phyloP scores from a whole-genome alignment of 768 basidiomycete genomes.

The Mycena maculata region DNA sequence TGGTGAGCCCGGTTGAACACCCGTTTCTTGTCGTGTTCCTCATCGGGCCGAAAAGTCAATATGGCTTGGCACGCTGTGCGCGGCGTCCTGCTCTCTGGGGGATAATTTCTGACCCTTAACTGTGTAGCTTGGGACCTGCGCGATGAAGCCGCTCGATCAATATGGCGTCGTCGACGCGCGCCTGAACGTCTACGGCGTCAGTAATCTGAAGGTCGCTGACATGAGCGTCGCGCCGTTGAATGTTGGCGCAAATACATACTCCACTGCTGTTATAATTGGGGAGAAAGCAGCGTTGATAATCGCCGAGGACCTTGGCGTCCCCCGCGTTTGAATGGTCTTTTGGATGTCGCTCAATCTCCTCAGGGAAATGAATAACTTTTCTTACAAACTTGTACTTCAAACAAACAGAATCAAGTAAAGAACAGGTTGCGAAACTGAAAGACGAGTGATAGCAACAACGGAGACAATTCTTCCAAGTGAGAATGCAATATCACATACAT shows the following conservation, averaged over 20 bases:
- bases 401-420: too few relatives aligned
- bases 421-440: too few relatives aligned
- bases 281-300: slow-evolving; percentile 69
- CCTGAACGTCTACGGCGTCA: slow-evolving; percentile 58
- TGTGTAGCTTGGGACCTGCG: slow-evolving; percentile 57
- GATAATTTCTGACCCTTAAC: background rate
- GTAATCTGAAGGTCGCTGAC: slow-evolving; percentile 55
- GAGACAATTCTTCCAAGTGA: too few relatives aligned
- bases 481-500: too few relatives aligned
- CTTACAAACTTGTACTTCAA: too few relatives aligned
- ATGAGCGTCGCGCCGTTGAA: slow-evolving; percentile 43
- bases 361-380: too few relatives aligned
- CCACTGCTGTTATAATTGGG: slow-evolving; percentile 53
- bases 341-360: too few relatives aligned
- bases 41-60: background rate
- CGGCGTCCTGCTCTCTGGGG: too few relatives aligned
- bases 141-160: slow-evolving; percentile 57
- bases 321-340: background rate
- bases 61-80: slow-evolving; percentile 14
- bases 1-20: background rate
- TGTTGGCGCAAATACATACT: slow-evolving; percentile 50
- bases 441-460: too few relatives aligned
- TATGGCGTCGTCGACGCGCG: slow-evolving; percentile 58
- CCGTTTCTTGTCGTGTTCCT: background rate
- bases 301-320: slow-evolving; percentile 53